phyloP scores from a whole-genome alignment of 2,329 filamentous ascomycete species.

The Sclerotinia minor region DNA sequence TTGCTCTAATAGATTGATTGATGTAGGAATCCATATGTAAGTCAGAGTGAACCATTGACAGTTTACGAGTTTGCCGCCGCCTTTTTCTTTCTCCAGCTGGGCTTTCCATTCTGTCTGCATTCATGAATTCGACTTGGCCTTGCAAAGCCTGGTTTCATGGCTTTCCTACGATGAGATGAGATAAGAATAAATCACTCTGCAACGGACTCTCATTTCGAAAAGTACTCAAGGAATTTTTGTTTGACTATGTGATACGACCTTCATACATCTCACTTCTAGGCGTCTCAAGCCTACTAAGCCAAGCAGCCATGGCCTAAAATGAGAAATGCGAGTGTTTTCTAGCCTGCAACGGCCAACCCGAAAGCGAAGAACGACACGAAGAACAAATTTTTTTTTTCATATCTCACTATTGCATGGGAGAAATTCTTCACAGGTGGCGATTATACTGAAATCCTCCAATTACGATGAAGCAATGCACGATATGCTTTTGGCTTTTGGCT shows the following conservation, averaged over 20 bases:
- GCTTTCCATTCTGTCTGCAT: neutral
- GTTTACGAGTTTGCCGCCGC: slow-evolving; percentile 8
- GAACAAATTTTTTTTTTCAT: neutral
- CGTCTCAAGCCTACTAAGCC: slow-evolving; percentile 6
- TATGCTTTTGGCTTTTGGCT: neutral
- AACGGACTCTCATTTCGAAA: neutral
- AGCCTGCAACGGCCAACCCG: slow-evolving; percentile 10
- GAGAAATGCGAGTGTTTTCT: neutral
- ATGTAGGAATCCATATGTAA: slow-evolving; percentile 20
- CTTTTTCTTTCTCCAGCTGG: slow-evolving; percentile 2
- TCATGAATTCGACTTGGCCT: neutral
- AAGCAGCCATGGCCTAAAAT: slow-evolving; percentile 2
- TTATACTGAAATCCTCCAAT: neutral
- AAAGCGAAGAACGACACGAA: slow-evolving; percentile 4
- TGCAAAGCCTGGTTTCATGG: neutral
- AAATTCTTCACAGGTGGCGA: neutral
- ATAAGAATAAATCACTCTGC: neutral
- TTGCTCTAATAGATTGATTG: neutral
- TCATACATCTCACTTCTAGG: neutral
- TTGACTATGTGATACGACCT: neutral
- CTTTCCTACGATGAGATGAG: neutral
- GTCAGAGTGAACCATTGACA: slow-evolving; percentile 10
- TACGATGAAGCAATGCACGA: neutral
- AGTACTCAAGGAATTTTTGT: neutral
- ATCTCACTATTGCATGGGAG: slow-evolving; percentile 16